Percentiles rank a stretch among this genome's conserved stretches.
These are phyloP conservation scores for Aspergillus clavatus DNA, from an alignment of 2,329 filamentous ascomycete genomes.

Conservation along the genomic window DNA sequence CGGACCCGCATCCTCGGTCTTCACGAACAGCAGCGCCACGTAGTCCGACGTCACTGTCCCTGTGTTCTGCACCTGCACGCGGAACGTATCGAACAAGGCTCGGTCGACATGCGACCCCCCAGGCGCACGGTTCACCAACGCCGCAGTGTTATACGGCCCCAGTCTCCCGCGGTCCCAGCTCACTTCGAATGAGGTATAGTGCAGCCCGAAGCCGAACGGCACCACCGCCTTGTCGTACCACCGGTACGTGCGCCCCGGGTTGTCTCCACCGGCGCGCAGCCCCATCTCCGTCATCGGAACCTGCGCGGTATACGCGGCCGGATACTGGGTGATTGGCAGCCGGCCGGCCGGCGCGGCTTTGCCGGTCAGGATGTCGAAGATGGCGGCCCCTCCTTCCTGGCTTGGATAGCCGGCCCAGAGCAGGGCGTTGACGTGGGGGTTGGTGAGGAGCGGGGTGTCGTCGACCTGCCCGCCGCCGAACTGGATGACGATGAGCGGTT, in stretches of 20 bases:
- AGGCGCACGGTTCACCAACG: background rate
- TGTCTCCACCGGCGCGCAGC: constrained; percentile 24
- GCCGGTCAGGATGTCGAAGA: constrained; percentile 35
- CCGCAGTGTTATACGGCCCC: constrained; percentile 2
- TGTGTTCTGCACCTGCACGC: constrained; percentile 27
- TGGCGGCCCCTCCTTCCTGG: constrained; percentile 34
- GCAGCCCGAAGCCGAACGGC: constrained; percentile 37
- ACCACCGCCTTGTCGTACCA: constrained; percentile 36
- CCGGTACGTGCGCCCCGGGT: constrained; percentile 37
- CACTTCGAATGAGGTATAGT: constrained; percentile 36
- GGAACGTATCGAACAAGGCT: constrained; percentile 22
- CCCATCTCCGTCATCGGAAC: constrained; percentile 34
- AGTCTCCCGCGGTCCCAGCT: background rate
- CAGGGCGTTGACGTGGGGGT: constrained; percentile 30
- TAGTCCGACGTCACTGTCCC: constrained; percentile 32
- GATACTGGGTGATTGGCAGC: constrained; percentile 33
- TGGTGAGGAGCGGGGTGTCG: constrained; percentile 28
- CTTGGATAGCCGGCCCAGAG: constrained; percentile 39
- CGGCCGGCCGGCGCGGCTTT: constrained; percentile 34
- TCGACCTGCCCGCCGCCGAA: constrained; percentile 37
- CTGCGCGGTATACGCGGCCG: constrained; percentile 37
- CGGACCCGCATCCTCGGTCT: constrained; percentile 25
- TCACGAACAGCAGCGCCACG: constrained; percentile 30
- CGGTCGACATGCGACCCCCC: background rate
- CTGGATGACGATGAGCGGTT: constrained; percentile 33